These are phyloP conservation scores for Scenedesmus sp. DNA, from an alignment of 163 green algal genomes.

Conservation along the genomic window DNA sequence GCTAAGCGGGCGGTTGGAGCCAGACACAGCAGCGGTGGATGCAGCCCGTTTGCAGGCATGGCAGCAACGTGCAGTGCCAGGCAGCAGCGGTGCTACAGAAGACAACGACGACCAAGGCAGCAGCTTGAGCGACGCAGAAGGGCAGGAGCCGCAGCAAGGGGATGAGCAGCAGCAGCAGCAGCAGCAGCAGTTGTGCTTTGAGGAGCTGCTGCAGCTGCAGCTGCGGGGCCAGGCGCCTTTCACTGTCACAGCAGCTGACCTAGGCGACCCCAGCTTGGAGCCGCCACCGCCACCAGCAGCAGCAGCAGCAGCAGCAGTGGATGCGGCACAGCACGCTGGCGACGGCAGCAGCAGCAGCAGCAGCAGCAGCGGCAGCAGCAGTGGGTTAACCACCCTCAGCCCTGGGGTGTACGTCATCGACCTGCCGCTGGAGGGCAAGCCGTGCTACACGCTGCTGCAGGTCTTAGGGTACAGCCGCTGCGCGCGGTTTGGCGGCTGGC, in stretches of 20 bases:
- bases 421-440: constrained; percentile 40
- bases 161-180: not conserved
- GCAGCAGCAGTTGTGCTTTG: constrained; percentile 17
- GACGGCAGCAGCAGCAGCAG: constrained; percentile 5
- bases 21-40: not conserved
- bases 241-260: constrained; percentile 20
- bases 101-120: not conserved
- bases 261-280: constrained; percentile 8
- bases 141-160: not conserved
- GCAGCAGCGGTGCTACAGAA: not conserved
- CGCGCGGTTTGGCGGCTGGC: constrained; percentile 49
- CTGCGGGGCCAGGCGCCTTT: constrained; percentile 30
- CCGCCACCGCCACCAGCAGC: not conserved
- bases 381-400: not conserved
- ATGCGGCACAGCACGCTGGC: not conserved
- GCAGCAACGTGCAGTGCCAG: not conserved
- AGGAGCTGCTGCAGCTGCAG: constrained; percentile 44
- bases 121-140: not conserved
- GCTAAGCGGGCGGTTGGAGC: constrained; percentile 39
- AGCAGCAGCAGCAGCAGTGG: constrained; percentile 14
- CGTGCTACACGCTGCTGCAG: constrained; percentile 19
- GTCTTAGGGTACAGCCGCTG: constrained; percentile 48
- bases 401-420: constrained; percentile 12
- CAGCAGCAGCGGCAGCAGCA: constrained; percentile 12
- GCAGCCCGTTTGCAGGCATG: not conserved